Percentiles rank a stretch among this genome's conserved stretches.
Evolutionary conservation across 2,329 filamentous ascomycete species (phyloP).

Genomic region (Beauveria scarabaeidicola): DNA sequence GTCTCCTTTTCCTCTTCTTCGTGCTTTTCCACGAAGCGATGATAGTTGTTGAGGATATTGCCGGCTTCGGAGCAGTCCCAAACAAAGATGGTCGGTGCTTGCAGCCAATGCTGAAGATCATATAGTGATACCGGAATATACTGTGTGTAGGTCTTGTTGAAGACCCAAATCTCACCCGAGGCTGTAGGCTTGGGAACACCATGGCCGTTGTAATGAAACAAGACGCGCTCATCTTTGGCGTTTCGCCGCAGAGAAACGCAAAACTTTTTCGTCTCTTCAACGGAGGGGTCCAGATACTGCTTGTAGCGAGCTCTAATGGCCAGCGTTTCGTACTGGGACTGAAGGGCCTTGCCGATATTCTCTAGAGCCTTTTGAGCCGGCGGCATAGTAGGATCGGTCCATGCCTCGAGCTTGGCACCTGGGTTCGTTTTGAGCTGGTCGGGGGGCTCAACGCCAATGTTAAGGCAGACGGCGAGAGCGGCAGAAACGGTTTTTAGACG

Average conservation of each 20-base stretch:
- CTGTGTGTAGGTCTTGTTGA: conserved; percentile 97
- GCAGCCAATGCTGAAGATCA: conserved; percentile 91
- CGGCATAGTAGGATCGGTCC: conserved; percentile 82
- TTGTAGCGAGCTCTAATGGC: conserved; percentile 96
- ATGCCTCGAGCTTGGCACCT: conserved; percentile 88
- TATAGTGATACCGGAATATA: conserved; percentile 96
- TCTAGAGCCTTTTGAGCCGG: conserved; percentile 80
- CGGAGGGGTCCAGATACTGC: conserved; percentile 90
- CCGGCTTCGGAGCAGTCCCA: conserved; percentile 97
- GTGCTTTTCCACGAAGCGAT: conserved; percentile 90
- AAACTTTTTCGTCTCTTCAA: conserved; percentile 96
- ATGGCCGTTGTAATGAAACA: conserved; percentile 99
- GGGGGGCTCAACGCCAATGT: conserved; percentile 94
- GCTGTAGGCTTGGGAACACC: conserved; percentile 92
- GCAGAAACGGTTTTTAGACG: conserved; percentile 94
- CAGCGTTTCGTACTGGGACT: conserved; percentile 91
- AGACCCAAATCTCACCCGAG: conserved; percentile 98
- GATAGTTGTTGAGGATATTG: conserved; percentile 91
- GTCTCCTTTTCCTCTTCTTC: conserved; percentile 78
- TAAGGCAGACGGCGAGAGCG: conserved; percentile 86
- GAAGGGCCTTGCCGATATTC: conserved; percentile 91
- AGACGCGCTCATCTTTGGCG: conserved; percentile 87
- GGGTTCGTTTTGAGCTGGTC: conserved; percentile 95
- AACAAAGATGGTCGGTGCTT: conserved; percentile 90
- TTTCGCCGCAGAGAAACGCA: conserved; percentile 83